These are phyloP conservation scores for Colletotrichum plurivorum DNA, from an alignment of 2,329 filamentous ascomycete genomes.

Conservation along the genomic window DNA sequence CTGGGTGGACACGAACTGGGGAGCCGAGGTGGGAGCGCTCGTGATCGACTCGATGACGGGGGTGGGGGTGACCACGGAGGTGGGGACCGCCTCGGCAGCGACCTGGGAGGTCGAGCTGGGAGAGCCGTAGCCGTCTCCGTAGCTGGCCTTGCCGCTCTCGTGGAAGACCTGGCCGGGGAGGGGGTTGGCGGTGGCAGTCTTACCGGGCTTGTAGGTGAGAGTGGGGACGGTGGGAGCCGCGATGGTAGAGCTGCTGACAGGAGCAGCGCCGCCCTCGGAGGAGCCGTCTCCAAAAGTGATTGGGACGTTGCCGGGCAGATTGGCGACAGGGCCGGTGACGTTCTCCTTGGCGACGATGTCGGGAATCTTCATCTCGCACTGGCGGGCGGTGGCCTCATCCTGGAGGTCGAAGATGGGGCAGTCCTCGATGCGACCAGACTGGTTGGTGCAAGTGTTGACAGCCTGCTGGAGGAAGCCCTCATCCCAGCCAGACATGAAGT, in stretches of 20 bases:
- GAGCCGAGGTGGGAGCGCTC: slow-evolving; percentile 17
- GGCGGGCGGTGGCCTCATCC: slow-evolving; percentile 65
- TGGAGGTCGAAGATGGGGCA: slow-evolving; percentile 84
- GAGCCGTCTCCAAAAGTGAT: slow-evolving; percentile 54
- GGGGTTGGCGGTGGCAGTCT: slow-evolving; percentile 50
- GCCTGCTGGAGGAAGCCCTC: slow-evolving; percentile 77
- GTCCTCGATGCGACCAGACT: slow-evolving; percentile 77
- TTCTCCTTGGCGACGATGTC: slow-evolving; percentile 70
- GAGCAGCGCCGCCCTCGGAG: slow-evolving; percentile 31
- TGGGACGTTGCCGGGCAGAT: slow-evolving; percentile 76
- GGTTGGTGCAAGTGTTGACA: slow-evolving; percentile 81
- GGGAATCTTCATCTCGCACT: slow-evolving; percentile 77
- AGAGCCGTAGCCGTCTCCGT: slow-evolving; percentile 28
- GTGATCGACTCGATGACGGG: slow-evolving; percentile 49
- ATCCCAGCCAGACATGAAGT: slow-evolving; percentile 88
- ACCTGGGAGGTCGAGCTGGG: slow-evolving; percentile 25
- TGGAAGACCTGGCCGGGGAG: slow-evolving; percentile 62
- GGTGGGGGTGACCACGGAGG: slow-evolving; percentile 7
- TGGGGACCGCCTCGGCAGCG: slow-evolving; percentile 13
- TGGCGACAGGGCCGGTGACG: slow-evolving; percentile 65
- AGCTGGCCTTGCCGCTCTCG: slow-evolving; percentile 44
- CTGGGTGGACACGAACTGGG: slow-evolving; percentile 62
- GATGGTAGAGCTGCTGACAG: slow-evolving; percentile 29
- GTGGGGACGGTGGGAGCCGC: slow-evolving; percentile 44
- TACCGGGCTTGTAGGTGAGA: slow-evolving; percentile 55